Evolutionary conservation across 176 grass and related monocot species (phyloP), one percentile per base, ranked within the genome.

Genomic region (Raddia guianensis): DNA sequence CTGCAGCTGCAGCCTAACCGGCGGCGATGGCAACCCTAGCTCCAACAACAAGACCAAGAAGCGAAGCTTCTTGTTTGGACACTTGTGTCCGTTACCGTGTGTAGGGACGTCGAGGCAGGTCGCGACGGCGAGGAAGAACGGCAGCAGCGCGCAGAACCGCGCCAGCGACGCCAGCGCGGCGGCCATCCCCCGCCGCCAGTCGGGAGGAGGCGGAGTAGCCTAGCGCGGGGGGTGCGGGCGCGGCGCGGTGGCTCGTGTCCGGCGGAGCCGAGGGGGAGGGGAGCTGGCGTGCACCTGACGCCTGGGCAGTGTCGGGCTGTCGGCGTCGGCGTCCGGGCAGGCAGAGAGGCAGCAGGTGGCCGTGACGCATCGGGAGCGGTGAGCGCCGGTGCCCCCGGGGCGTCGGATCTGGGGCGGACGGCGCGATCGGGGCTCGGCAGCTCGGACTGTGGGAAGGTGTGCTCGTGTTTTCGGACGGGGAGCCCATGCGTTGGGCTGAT

Each of bases 101-200:
- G 80, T 83, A 21, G 80, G 80, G 62, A 3, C 67, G 61, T 79
- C 80, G 80, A 68, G 46, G 68, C 67, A 68, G 68, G 50, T 42
- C 5, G 86, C 68, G 18, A 88, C 42, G 42, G 75, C 68, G 49
- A 88, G 50, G 80, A 79, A 67, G 7, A 40, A 5, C 37, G 68
- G 80, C 67, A 83, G 13, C 49, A 73, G 73, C 15, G 56, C 63
- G 47, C 79, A 77, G 6, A 63, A 58, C 55, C 35, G 66, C 65
- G 33, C 10, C 58, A 72, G 35, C 48, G 48, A 54, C 63, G 13
- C 49, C 61, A 5, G 34, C 35, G 21, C 73, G 56, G 40, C 40
- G 2, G 32, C 85, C 86, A 70, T 77, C 73, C 49, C 27, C 83
- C 4, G 58, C 3, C 12, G 53, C 7, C 11, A 34, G 45, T 35